A percentile compares a stretch with the other conserved stretches of the same genome.
These are phyloP conservation scores for Metahyphopichia silvanorum DNA, from an alignment of 805 yeast species.

Conservation along the genomic window DNA sequence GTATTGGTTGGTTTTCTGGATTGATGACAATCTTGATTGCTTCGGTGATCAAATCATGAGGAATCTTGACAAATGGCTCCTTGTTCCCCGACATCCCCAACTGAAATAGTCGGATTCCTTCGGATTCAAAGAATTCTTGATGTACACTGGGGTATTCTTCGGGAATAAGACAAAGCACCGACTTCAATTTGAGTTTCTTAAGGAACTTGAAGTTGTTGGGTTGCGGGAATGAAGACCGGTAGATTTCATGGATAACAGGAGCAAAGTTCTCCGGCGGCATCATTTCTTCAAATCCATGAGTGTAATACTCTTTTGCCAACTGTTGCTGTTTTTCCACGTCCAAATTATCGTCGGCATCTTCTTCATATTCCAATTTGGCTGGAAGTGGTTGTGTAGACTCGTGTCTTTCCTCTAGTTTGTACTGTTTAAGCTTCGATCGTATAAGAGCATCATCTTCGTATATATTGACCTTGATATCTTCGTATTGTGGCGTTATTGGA, in stretches of 20 bases:
- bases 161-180: constrained; percentile 81
- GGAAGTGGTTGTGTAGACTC: constrained; percentile 16
- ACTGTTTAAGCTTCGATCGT: constrained; percentile 29
- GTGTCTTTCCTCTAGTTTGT: constrained; percentile 20
- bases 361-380: constrained; percentile 27
- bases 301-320: constrained; percentile 14
- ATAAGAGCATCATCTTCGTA: constrained; percentile 18
- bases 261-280: constrained; percentile 90
- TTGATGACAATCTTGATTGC: constrained; percentile 79
- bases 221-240: constrained; percentile 87
- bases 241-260: constrained; percentile 68
- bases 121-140: constrained; percentile 53
- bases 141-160: constrained; percentile 88
- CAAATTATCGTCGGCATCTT: constrained; percentile 40
- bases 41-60: constrained; percentile 63
- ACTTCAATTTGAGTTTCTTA: constrained; percentile 57
- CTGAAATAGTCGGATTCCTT: constrained; percentile 72
- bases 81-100: constrained; percentile 95
- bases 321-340: constrained; percentile 22
- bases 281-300: constrained; percentile 10
- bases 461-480: too few relatives aligned
- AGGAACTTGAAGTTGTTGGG: constrained; percentile 76
- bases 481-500: too few relatives aligned
- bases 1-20: constrained; percentile 85
- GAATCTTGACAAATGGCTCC: constrained; percentile 83